Conservation (phyloP, 208 protist species). For the Naegleria gruberi region DNA sequence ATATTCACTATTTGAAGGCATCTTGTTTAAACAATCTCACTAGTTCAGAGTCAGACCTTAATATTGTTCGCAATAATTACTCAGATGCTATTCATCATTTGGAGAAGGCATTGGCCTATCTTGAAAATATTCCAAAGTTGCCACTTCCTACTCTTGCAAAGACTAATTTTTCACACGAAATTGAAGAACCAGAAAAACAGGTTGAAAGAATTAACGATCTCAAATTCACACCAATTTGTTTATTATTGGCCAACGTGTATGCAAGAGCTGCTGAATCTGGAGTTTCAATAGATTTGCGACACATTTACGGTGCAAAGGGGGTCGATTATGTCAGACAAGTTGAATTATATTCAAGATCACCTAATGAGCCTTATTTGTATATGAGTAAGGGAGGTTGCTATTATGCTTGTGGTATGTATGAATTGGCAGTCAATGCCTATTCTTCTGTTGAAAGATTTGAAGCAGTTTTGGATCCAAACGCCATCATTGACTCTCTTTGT, state of each 20-base stretch:
- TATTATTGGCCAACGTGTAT: background rate
- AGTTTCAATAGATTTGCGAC: background rate
- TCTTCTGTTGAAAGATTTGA: background rate
- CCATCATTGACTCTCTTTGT: background rate
- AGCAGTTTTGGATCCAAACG: background rate
- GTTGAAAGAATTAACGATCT: background rate
- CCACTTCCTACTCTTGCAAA: background rate
- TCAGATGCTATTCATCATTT: background rate
- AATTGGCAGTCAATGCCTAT: background rate
- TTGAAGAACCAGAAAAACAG: background rate
- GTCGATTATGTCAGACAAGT: background rate
- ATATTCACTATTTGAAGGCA: background rate
- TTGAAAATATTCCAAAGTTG: background rate
- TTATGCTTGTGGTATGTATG: background rate
- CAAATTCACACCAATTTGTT: background rate
- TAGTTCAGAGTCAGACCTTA: background rate
- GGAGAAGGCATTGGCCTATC: background rate
- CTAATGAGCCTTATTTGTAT: background rate
- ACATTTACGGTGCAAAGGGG: background rate
- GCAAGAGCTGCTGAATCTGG: background rate
- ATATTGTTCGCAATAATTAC: background rate
- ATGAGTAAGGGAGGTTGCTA: background rate
- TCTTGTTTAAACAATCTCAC: background rate
- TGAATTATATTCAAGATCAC: background rate
- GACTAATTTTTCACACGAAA: background rate